Evolutionary conservation across 1,284 basidiomycete species (phyloP), one percentile per base, ranked within the genome.

Genomic region (Wallemia hederae): DNA sequence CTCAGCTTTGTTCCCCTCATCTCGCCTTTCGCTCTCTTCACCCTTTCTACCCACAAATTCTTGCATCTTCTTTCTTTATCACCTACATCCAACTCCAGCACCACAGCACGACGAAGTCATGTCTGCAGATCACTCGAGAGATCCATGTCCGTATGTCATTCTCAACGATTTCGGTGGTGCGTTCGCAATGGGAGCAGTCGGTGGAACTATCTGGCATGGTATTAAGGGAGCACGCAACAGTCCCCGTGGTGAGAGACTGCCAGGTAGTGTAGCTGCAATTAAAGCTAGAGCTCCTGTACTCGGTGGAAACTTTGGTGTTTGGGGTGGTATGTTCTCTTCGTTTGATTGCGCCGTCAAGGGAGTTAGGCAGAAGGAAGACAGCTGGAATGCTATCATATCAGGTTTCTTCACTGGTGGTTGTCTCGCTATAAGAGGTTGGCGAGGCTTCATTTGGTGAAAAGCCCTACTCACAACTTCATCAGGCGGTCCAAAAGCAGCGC

Each of bases 321-420:
- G 91, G 91, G 92, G 92, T 70, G 88, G 88, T 65, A 84, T 92
- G 80, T 92, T 91, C 71, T 92, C 87, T 31, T 85, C 88, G 25
- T 99, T 91, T 67, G 94, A 98, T 72, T 99, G 94, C 72, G 88
- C 89, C 1, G 85, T 98, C 64, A 97, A 98, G 73, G 90, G 90
- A 11, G 86, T 81, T 75, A 76, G 94, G 69, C 92, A 98, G 75
- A 98, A 98, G 72, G 94, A 99, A 73, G 94, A 99, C 72, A 86
- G 91, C 60, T 98, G 91, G 90, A 99, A 99, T 71, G 90, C 90
- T 55, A 97, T 99, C 69, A 85, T 94, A 61, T 89, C 92, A 58
- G 92, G 94, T 55, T 98, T 98, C 75, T 79, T 94, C 79, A 97
- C 92, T 27, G 94, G 94, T 72, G 92, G 92, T 62, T 92, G 86